phyloP scores from a whole-genome alignment of 768 basidiomycete species.

The Terana coerulea region DNA sequence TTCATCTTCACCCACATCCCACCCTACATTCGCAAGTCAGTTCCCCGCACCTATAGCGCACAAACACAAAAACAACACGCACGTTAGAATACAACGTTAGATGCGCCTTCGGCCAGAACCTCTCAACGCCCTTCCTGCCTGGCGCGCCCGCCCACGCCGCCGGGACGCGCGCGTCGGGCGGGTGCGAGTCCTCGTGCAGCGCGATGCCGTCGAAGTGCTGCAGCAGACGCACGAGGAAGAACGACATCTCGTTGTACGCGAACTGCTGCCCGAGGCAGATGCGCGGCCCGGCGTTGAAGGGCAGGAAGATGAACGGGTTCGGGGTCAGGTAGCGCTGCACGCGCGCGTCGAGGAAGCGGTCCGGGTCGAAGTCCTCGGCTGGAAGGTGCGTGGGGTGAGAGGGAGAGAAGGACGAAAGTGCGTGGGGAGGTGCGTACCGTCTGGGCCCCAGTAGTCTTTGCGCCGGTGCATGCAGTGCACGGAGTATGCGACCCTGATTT shows the following conservation, averaged over 20 bases:
- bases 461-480: slow-evolving; percentile 34
- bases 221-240: slow-evolving; percentile 48
- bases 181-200: slow-evolving; percentile 36
- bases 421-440: slow-evolving; percentile 33
- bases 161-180: slow-evolving; percentile 26
- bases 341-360: slow-evolving; percentile 60
- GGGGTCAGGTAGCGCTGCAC: slow-evolving; percentile 47
- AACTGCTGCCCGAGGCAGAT: slow-evolving; percentile 60
- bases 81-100: slow-evolving; percentile 41
- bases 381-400: not conserved
- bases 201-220: slow-evolving; percentile 43
- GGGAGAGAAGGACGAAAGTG: not conserved
- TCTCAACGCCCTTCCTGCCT: slow-evolving; percentile 38
- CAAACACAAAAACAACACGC: not conserved
- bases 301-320: slow-evolving; percentile 67
- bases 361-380: slow-evolving; percentile 53
- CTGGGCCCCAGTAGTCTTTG: slow-evolving; percentile 55
- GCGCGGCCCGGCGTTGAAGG: slow-evolving; percentile 66
- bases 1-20: slow-evolving; percentile 28
- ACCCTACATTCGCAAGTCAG: slow-evolving; percentile 14
- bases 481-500: slow-evolving; percentile 21
- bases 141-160: slow-evolving; percentile 29
- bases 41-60: not conserved
- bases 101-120: slow-evolving; percentile 35
- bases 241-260: slow-evolving; percentile 53